Evolutionary conservation across 345 rosid species (phyloP).

Genomic region (Populus simonii): DNA sequence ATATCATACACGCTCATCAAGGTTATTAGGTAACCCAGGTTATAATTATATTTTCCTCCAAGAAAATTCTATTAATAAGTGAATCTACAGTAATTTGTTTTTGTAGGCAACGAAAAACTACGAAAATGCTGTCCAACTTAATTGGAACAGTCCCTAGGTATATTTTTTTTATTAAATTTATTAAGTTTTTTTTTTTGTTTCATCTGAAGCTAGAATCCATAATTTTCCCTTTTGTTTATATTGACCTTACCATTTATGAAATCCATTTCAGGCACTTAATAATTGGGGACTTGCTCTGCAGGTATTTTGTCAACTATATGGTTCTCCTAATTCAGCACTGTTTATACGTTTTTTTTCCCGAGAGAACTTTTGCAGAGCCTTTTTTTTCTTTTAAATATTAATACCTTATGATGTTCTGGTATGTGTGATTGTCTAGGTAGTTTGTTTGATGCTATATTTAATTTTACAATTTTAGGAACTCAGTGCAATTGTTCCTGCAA

Average conservation of each 20-base stretch:
- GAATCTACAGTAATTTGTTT: conserved; percentile 13
- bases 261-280: conserved; percentile 76
- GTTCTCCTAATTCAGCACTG: background rate
- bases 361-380: background rate
- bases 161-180: conserved; percentile 3
- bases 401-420: background rate
- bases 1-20: no score
- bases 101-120: conserved; percentile 89
- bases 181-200: conserved; percentile 2
- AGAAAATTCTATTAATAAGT: background rate
- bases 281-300: conserved; percentile 98
- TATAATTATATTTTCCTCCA: no score
- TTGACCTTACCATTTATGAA: conserved; percentile 10
- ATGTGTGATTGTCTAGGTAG: background rate
- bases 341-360: background rate
- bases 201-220: conserved; percentile 11
- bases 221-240: background rate
- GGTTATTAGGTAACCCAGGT: no score
- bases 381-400: background rate
- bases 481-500: conserved; percentile 91
- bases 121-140: conserved; percentile 92
- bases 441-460: conserved; percentile 12
- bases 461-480: conserved; percentile 62
- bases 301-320: conserved; percentile 38
- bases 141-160: conserved; percentile 99